These are phyloP conservation scores for Fusarium transvaalense DNA, from an alignment of 2,329 filamentous ascomycete genomes.

Conservation along the genomic window DNA sequence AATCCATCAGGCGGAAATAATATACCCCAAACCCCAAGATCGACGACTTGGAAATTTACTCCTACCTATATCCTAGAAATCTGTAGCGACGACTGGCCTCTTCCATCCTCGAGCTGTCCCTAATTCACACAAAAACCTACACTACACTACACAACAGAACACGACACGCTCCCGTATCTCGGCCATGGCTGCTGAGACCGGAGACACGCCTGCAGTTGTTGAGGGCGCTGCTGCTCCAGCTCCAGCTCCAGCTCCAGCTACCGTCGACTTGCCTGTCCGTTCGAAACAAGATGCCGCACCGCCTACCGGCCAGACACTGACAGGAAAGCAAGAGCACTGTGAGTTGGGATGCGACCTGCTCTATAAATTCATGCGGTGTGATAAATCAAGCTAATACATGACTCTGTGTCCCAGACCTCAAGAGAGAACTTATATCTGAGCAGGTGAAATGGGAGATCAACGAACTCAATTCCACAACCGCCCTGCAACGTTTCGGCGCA, in stretches of 20 bases:
- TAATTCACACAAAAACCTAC: not conserved
- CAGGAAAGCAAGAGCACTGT: constrained; percentile 99
- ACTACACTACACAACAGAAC: constrained; percentile 5
- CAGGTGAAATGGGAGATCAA: constrained; percentile 92
- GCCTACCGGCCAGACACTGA: constrained; percentile 69
- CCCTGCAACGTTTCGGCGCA: constrained; percentile 92
- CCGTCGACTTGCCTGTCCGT: constrained; percentile 50
- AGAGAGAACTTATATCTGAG: constrained; percentile 90
- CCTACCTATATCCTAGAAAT: constrained; percentile 21
- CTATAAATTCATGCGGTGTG: not conserved
- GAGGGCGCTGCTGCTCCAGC: constrained; percentile 33
- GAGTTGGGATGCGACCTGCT: constrained; percentile 51
- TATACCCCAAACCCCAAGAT: constrained; percentile 19
- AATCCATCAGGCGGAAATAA: constrained; percentile 20
- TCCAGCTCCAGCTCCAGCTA: constrained; percentile 28
- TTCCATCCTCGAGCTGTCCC: constrained; percentile 4
- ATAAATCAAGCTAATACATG: constrained; percentile 29
- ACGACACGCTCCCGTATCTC: constrained; percentile 20
- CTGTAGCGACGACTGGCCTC: constrained; percentile 12
- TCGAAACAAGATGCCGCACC: constrained; percentile 50
- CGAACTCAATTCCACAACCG: constrained; percentile 94
- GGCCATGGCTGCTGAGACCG: constrained; percentile 49
- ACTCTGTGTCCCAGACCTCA: constrained; percentile 73
- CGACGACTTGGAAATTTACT: constrained; percentile 15
- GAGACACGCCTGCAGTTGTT: constrained; percentile 44